phyloP scores from a whole-genome alignment of 2,329 filamentous ascomycete genomes.

The Colletotrichum magnum region DNA sequence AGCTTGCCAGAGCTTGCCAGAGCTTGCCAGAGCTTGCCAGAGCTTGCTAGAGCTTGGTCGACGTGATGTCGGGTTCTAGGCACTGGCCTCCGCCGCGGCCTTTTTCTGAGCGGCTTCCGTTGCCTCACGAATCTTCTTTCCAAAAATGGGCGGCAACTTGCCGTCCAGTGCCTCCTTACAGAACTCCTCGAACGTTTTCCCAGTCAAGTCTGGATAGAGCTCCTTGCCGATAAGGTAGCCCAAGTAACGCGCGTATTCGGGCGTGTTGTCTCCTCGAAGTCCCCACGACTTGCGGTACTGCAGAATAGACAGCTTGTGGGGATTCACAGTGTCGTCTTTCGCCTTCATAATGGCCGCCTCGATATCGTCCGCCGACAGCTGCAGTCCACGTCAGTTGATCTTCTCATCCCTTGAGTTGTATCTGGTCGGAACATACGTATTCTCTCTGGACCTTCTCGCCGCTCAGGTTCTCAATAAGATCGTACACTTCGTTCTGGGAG shows the following conservation, averaged over 20 bases:
- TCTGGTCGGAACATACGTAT: constrained; percentile 1
- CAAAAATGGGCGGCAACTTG: constrained; percentile 5
- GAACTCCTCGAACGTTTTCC: constrained; percentile 22
- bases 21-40: too few relatives aligned
- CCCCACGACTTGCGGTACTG: constrained; percentile 63
- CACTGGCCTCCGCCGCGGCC: neutral
- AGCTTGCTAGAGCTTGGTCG: neutral
- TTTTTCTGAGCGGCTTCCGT: constrained; percentile 6
- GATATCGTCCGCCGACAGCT: constrained; percentile 24
- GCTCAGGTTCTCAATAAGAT: constrained; percentile 60
- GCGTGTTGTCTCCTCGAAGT: constrained; percentile 67
- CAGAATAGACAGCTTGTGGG: constrained; percentile 5
- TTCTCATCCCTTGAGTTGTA: too few relatives aligned
- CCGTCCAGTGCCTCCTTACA: constrained; percentile 19
- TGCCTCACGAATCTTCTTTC: constrained; percentile 18
- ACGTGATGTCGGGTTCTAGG: neutral
- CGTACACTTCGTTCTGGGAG: constrained; percentile 61
- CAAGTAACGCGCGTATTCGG: constrained; percentile 66
- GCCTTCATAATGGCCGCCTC: constrained; percentile 19
- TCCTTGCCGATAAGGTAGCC: constrained; percentile 67
- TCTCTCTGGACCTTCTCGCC: constrained; percentile 60
- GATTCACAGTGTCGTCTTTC: constrained; percentile 4
- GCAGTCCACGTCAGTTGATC: neutral
- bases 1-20: too few relatives aligned
- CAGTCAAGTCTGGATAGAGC: constrained; percentile 65